Evolutionary conservation across 306 rosid species (phyloP), one percentile per base, ranked within the genome.

Genomic region (Spatholobus suberectus): DNA sequence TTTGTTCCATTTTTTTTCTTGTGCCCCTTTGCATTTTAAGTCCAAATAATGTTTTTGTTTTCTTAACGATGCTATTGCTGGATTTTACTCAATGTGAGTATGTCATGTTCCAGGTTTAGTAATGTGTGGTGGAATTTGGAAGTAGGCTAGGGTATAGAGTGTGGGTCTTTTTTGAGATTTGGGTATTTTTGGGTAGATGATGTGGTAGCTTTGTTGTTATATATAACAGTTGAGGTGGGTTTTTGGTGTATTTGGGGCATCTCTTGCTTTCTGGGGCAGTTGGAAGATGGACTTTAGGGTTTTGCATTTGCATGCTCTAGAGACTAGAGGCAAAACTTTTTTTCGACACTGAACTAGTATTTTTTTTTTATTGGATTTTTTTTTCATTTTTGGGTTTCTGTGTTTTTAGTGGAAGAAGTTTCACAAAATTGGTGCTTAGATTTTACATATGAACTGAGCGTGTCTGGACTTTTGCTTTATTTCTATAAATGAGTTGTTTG

Each of bases 51-150:
- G 66, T 27, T 41, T 38, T 49, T 8, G 46, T 68, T 69, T 79
- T 44, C 34, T 35, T 68, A 52, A 18, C 17, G 80, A 82, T 85
- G 76, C 46, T 65, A 63, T 51, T 77, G 5, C 32, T 29, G 55
- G 55, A 75, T 52, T 44, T 82, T 70, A 3, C 29, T 26, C 46
- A 58, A 0, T 21, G 70, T 83, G 88, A 59, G 79, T 54, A 40
- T 29, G 27, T 4, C 47, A 11, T 47, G 76, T 55, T 76, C 57
- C 63, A 41, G 54, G 15, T 69, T 63, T 55, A 68, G 24, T 51
- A 61, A 21, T 20, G 55, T 51, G 37, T 81, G 32, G 38, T 23
- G 38, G 67, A 43, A 72, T 58, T 70, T 76, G 46, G 77, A 80
- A 51, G 76, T 24, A 12, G 81, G 78, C 18, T 54, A 34, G 3